These are phyloP conservation scores for Leccinum arenicola DNA, from an alignment of 768 basidiomycete species.

Conservation along the genomic window DNA sequence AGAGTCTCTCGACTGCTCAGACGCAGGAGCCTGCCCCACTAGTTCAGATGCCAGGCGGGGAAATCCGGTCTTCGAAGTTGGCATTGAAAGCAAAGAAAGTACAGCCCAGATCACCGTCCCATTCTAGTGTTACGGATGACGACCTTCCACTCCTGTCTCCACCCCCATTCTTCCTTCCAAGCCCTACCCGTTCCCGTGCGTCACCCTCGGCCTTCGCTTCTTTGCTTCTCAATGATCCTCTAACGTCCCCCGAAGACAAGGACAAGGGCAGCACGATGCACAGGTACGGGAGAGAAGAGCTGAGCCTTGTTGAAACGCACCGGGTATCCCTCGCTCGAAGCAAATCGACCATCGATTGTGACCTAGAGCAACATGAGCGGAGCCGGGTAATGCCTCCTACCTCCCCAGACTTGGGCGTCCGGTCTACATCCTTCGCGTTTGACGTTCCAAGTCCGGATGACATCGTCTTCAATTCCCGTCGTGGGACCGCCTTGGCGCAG, in stretches of 20 bases:
- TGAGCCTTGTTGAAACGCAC: conserved; percentile 28
- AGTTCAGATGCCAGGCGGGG: conserved; percentile 31
- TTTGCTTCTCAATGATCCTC: conserved; percentile 57
- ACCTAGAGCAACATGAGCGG: conserved; percentile 10
- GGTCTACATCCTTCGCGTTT: conserved; percentile 56
- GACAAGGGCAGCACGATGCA: conserved; percentile 29
- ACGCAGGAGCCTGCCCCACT: conserved; percentile 17
- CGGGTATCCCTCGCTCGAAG: conserved; percentile 29
- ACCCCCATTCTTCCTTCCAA: conserved; percentile 58
- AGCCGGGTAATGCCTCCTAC: conserved; percentile 7
- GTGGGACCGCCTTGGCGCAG: conserved; percentile 61
- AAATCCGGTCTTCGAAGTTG: conserved; percentile 64
- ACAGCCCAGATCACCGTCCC: conserved; percentile 40
- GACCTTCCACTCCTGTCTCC: conserved; percentile 35
- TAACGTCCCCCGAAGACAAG: conserved; percentile 37
- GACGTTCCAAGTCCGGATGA: conserved; percentile 92
- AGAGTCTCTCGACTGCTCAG: conserved; percentile 48
- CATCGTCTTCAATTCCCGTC: conserved; percentile 74
- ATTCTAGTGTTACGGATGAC: conserved; percentile 38
- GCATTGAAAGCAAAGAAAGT: conserved; percentile 70
- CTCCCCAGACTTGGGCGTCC: conserved; percentile 36
- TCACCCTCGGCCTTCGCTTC: conserved; percentile 77
- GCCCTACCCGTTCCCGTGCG: conserved; percentile 58
- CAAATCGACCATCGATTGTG: conserved; percentile 24
- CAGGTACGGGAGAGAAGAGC: conserved; percentile 33